A percentile compares a stretch with the other conserved stretches of the same genome.
phyloP scores from a whole-genome alignment of 352 stramenopile species.

The Pythium biforme region DNA sequence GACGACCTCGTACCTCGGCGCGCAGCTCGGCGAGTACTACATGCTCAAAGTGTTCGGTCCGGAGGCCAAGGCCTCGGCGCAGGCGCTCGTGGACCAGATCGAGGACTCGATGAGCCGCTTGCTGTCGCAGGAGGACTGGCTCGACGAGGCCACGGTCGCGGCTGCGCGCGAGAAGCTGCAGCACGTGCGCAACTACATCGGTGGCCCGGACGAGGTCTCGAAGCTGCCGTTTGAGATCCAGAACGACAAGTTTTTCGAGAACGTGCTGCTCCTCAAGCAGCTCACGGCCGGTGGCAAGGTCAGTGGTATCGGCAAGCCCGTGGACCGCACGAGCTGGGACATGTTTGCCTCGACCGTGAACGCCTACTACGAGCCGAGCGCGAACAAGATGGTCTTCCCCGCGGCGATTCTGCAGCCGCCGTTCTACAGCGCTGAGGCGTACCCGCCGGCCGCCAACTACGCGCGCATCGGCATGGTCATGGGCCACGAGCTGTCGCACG shows the following conservation, averaged over 20 bases:
- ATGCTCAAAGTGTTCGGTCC: conserved; percentile 87
- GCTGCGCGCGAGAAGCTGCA: conserved; percentile 87
- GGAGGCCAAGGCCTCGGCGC: conserved; percentile 64
- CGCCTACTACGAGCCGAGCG: conserved; percentile 68
- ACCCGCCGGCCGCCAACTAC: conserved; percentile 89
- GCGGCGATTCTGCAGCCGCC: conserved; percentile 90
- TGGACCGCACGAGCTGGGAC: conserved; percentile 64
- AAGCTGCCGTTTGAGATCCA: conserved; percentile 57
- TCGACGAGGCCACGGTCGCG: conserved; percentile 80
- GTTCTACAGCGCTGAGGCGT: conserved; percentile 71
- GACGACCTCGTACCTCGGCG: conserved; percentile 80
- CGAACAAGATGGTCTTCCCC: conserved; percentile 93
- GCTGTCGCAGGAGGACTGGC: conserved; percentile 87
- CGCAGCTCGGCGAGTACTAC: conserved; percentile 89
- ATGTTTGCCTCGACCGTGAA: conserved; percentile 94
- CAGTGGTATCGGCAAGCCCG: conserved; percentile 40
- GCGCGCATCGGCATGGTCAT: conserved; percentile 92
- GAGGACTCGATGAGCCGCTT: conserved; percentile 75
- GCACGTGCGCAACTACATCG: conserved; percentile 82
- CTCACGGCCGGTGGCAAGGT: conserved; percentile 31
- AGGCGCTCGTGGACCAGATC: conserved; percentile 86
- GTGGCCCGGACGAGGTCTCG: conserved; percentile 43
- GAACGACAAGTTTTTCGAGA: conserved; percentile 51
- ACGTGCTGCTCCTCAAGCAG: conserved; percentile 45
- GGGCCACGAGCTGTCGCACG: conserved; percentile 93